These are phyloP conservation scores for Penicillium roqueforti DNA, from an alignment of 495 filamentous ascomycete species.

Conservation along the genomic window DNA sequence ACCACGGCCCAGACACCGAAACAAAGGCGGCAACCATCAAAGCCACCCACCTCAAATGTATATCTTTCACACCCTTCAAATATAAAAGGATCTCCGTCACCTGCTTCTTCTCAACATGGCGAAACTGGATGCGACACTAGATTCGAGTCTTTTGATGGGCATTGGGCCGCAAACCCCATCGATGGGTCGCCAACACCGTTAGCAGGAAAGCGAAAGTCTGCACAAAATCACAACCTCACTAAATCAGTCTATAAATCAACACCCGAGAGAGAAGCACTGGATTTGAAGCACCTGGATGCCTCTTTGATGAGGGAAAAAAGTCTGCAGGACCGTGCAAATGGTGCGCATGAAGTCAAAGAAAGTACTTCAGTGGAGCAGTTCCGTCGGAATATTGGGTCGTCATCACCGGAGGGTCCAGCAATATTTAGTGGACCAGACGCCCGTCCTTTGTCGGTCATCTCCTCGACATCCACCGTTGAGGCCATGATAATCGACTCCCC, in stretches of 20 bases:
- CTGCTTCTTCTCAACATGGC: slow-evolving; percentile 14
- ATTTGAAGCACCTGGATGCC: slow-evolving; percentile 22
- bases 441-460: slow-evolving; percentile 55
- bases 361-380: slow-evolving; percentile 37
- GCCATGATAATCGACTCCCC: slow-evolving; percentile 63
- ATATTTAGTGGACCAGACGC: slow-evolving; percentile 34
- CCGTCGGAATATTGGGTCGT: slow-evolving; percentile 43
- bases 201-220: slow-evolving; percentile 14
- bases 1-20: slow-evolving; percentile 24
- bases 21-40: slow-evolving; percentile 24
- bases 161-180: slow-evolving; percentile 15
- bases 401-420: slow-evolving; percentile 26
- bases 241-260: neutral
- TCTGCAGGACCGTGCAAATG: slow-evolving; percentile 34
- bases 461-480: slow-evolving; percentile 66
- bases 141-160: slow-evolving; percentile 26
- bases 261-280: slow-evolving; percentile 10
- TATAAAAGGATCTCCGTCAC: slow-evolving; percentile 12
- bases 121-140: slow-evolving; percentile 24
- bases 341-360: slow-evolving; percentile 18
- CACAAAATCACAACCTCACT: slow-evolving; percentile 1
- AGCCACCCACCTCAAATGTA: slow-evolving; percentile 14
- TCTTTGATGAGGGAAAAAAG: slow-evolving; percentile 31
- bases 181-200: slow-evolving; percentile 21
- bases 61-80: slow-evolving; percentile 6